Evolutionary conservation across 176 grass and related monocot genomes (phyloP), one percentile per base, ranked within the genome.

Genomic region (Aegilops speltoides): DNA sequence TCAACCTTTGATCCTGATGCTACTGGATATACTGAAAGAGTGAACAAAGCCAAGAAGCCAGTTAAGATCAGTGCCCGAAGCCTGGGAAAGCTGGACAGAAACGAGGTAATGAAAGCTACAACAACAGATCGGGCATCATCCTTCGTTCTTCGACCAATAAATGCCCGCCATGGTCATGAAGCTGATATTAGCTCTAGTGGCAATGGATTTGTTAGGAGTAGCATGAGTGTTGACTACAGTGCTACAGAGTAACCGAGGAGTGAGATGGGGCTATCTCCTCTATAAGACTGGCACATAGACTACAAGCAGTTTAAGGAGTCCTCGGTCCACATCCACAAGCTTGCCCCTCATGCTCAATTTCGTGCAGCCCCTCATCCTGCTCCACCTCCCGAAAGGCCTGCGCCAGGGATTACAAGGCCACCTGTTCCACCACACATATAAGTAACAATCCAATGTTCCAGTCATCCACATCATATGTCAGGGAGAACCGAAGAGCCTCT

Each of bases 11-110:
- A 98, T 73, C 96, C 96, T 29, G 96, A 98, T 82, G 87, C 93
- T 46, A 88, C 86, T 82, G 79, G 79, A 54, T 91, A 96, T 62
- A 79, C 89, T 1, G 91, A 95, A 65, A 93, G 89, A 88, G 86
- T 88, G 75, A 94, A 91, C 71, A 98, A 90, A 87, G 77, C 94
- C 48, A 96, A 92, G 81, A 98, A 94, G 76, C 71, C 90, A 60
- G 93, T 98, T 19, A 98, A 98, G 77, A 92, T 96, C 64, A 98
- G 96, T 91, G 93, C 96, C 24, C 91, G 96, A 72, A 98, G 95
- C 82, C 96, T 98, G 8, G 96, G 92, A 71, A 98, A 98, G 80
- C 82, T 96, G 24, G 92, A 98, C 41, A 90, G 85, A 33, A 92
- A 85, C 25, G 92, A 96, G 72, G 96, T 95, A 11, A 94, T 98